These are phyloP conservation scores for Astrothelium macrocarpum DNA, from an alignment of 495 filamentous ascomycete species.

Conservation along the genomic window DNA sequence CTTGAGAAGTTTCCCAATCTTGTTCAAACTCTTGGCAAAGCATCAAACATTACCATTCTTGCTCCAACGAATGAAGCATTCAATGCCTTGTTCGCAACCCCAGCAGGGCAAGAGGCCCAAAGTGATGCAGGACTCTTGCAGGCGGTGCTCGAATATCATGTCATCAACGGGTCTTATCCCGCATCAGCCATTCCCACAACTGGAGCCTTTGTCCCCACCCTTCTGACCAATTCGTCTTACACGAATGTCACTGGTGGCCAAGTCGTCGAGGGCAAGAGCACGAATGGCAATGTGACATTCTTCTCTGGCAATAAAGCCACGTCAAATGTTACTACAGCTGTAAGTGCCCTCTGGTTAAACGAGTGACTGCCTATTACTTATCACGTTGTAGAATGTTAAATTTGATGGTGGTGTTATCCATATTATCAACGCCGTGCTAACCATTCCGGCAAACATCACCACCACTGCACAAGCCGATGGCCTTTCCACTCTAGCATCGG, in stretches of 20 bases:
- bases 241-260: conserved; percentile 43
- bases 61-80: conserved; percentile 56
- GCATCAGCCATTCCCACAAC: conserved; percentile 34
- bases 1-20: conserved; percentile 36
- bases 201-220: conserved; percentile 45
- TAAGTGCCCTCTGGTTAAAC: conserved; percentile 14
- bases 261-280: conserved; percentile 32
- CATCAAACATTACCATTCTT: conserved; percentile 51
- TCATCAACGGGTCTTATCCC: conserved; percentile 46
- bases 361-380: not conserved
- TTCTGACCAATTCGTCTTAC: conserved; percentile 42
- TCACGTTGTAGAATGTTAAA: conserved; percentile 36
- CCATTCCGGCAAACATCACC: conserved; percentile 44
- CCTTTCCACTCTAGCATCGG: conserved; percentile 50
- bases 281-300: conserved; percentile 26
- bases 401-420: conserved; percentile 59
- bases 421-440: conserved; percentile 51
- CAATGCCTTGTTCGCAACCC: conserved; percentile 28
- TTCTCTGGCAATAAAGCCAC: conserved; percentile 30
- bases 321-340: conserved; percentile 27
- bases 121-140: conserved; percentile 29
- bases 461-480: conserved; percentile 41
- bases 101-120: conserved; percentile 21
- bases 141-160: conserved; percentile 54
- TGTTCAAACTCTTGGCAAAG: conserved; percentile 31